Evolutionary conservation across 2,329 filamentous ascomycete genomes (phyloP).

Genomic region (Trichocomaceae sp.): DNA sequence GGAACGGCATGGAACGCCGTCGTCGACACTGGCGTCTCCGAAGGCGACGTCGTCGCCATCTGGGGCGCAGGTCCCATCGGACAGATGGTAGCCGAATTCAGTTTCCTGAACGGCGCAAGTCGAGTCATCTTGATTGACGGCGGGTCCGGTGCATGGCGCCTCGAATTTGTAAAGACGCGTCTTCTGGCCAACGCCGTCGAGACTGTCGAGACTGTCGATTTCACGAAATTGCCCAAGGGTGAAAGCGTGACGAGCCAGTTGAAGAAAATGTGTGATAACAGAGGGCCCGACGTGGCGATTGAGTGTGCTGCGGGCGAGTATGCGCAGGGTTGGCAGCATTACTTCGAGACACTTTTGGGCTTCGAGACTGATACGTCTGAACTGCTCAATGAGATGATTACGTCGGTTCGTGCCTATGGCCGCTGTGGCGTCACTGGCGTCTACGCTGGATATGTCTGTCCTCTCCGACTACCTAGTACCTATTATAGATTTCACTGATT

Average conservation of each 20-base stretch:
- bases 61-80: slow-evolving; percentile 87
- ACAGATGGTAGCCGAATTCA: slow-evolving; percentile 64
- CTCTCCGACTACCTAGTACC: background rate
- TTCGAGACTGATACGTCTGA: slow-evolving; percentile 77
- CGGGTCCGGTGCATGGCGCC: slow-evolving; percentile 54
- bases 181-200: slow-evolving; percentile 61
- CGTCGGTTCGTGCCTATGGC: slow-evolving; percentile 50
- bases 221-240: slow-evolving; percentile 53
- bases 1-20: slow-evolving; percentile 75
- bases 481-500: background rate
- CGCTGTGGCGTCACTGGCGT: slow-evolving; percentile 71
- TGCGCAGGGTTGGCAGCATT: slow-evolving; percentile 56
- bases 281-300: slow-evolving; percentile 67
- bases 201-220: slow-evolving; percentile 65
- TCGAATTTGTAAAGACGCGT: slow-evolving; percentile 61
- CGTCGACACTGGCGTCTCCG: slow-evolving; percentile 73
- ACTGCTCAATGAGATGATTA: slow-evolving; percentile 50
- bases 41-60: slow-evolving; percentile 69
- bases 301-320: slow-evolving; percentile 63
- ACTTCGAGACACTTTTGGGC: slow-evolving; percentile 55
- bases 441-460: slow-evolving; percentile 53
- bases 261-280: slow-evolving; percentile 61
- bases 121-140: slow-evolving; percentile 75
- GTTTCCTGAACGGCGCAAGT: slow-evolving; percentile 63
- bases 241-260: slow-evolving; percentile 64